phyloP scores from a whole-genome alignment of 306 rosid species.

The Abrus pulchellus region DNA sequence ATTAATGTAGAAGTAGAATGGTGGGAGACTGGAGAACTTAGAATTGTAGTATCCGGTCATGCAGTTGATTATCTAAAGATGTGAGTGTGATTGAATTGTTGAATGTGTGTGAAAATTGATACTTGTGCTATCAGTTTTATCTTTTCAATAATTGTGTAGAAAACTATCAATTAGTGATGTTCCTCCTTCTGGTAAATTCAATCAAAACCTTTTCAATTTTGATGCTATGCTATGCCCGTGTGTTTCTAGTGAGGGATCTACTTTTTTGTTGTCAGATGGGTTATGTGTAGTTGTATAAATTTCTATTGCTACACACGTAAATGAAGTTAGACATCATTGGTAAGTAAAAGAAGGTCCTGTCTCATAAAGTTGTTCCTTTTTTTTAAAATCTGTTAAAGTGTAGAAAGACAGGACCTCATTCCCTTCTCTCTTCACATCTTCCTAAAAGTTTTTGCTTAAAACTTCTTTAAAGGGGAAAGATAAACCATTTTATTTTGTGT shows the following conservation, averaged over 20 bases:
- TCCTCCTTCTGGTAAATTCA: background rate
- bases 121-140: constrained; percentile 12
- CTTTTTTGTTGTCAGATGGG: background rate
- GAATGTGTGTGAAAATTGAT: background rate
- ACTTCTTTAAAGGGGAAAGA: background rate
- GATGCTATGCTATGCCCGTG: background rate
- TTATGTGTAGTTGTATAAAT: background rate
- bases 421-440: background rate
- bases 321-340: constrained; percentile 22
- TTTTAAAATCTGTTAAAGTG: background rate
- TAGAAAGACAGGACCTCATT: background rate
- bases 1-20: background rate
- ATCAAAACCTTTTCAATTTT: constrained; percentile 25
- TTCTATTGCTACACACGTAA: background rate
- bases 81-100: background rate
- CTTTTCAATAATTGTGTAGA: background rate
- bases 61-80: background rate
- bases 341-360: background rate
- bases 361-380: background rate
- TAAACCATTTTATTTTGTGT: background rate
- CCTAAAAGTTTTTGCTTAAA: constrained; percentile 1
- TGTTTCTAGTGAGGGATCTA: constrained; percentile 7
- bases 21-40: background rate
- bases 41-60: background rate
- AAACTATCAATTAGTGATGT: background rate